These are phyloP conservation scores for Nicotiana noctiflora DNA, from an alignment of 257 asterid species.

Conservation along the genomic window DNA sequence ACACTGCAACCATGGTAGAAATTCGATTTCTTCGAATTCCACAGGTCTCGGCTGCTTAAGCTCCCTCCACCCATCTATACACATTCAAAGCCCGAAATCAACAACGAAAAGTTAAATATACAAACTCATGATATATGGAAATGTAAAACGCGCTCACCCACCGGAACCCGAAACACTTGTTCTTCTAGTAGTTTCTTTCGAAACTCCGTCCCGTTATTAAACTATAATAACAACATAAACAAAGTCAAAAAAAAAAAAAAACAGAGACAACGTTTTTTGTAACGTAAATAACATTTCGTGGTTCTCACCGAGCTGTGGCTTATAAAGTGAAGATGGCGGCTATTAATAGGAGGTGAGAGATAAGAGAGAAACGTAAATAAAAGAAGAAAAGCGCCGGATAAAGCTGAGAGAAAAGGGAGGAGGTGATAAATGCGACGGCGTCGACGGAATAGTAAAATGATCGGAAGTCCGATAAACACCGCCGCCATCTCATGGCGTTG, in stretches of 20 bases:
- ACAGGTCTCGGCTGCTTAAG: slow-evolving; percentile 31
- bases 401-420: slow-evolving; percentile 38
- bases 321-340: slow-evolving; percentile 14
- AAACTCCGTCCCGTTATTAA: slow-evolving; percentile 18
- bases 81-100: not conserved
- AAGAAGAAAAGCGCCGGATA: slow-evolving; percentile 32
- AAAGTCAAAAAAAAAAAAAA: not conserved
- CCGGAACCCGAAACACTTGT: slow-evolving; percentile 45
- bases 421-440: slow-evolving; percentile 36
- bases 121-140: not conserved
- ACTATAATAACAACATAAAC: slow-evolving; percentile 11
- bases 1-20: slow-evolving; percentile 55
- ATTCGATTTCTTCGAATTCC: slow-evolving; percentile 44
- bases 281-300: not conserved
- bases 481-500: slow-evolving; percentile 1
- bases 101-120: not conserved
- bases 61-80: slow-evolving; percentile 40
- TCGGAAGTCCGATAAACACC: slow-evolving; percentile 26
- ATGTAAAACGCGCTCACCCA: slow-evolving; percentile 13
- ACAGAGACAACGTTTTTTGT: not conserved
- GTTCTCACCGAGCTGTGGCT: slow-evolving; percentile 15
- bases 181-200: slow-evolving; percentile 28
- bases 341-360: slow-evolving; percentile 27
- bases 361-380: slow-evolving; percentile 26
- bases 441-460: slow-evolving; percentile 31